Conservation (phyloP, 768 basidiomycete genomes). For the Naematelia aurantialba region DNA sequence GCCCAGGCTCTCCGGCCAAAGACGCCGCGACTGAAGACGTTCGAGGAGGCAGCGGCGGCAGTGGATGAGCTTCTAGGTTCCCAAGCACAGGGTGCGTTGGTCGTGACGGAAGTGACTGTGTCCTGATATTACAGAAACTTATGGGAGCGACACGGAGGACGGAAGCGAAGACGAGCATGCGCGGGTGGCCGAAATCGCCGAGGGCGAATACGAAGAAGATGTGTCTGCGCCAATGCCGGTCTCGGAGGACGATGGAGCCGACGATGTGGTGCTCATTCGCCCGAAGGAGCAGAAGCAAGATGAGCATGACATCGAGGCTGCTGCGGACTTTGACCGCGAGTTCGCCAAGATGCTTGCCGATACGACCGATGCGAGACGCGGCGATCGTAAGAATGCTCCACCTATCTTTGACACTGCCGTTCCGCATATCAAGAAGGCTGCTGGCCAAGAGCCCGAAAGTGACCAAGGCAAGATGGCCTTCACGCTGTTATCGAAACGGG, state of each 20-base stretch:
- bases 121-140: conserved; percentile 14
- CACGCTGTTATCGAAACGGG: conserved; percentile 84
- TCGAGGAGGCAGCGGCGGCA: conserved; percentile 78
- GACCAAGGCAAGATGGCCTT: conserved; percentile 72
- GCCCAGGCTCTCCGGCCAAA: conserved; percentile 81
- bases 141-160: conserved; percentile 30
- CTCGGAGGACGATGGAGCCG: conserved; percentile 59
- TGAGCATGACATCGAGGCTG: conserved; percentile 81
- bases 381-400: conserved; percentile 74
- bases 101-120: neutral
- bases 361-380: conserved; percentile 76
- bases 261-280: conserved; percentile 66
- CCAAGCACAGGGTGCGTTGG: conserved; percentile 56
- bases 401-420: conserved; percentile 87
- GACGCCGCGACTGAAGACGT: conserved; percentile 62
- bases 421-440: conserved; percentile 58
- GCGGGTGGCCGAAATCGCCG: conserved; percentile 47
- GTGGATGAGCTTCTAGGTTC: conserved; percentile 84
- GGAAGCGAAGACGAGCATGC: conserved; percentile 58
- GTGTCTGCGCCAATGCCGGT: conserved; percentile 21
- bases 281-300: conserved; percentile 62
- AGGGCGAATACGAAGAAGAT: conserved; percentile 56
- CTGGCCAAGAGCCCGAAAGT: conserved; percentile 43
- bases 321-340: conserved; percentile 91
- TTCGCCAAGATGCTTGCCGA: conserved; percentile 92